These are phyloP conservation scores for Pythium folliculosum DNA, from an alignment of 352 stramenopile genomes.

Conservation along the genomic window DNA sequence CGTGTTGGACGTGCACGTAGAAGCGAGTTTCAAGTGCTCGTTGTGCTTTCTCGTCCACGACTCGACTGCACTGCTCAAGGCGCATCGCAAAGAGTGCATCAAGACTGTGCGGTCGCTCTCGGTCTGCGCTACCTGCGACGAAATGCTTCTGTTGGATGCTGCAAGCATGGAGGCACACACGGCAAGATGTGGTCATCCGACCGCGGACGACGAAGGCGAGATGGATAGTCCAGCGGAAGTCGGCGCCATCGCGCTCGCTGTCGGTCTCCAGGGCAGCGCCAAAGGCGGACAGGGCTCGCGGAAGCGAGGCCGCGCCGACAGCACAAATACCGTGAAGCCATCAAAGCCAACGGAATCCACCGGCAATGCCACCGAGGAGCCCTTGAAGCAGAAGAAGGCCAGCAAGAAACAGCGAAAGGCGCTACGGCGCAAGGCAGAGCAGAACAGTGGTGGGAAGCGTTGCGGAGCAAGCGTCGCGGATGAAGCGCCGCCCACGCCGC, in stretches of 20 bases:
- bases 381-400: constrained; percentile 16
- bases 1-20: constrained; percentile 62
- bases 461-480: not conserved
- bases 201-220: constrained; percentile 15
- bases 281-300: not conserved
- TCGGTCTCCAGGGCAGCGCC: not conserved
- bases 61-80: constrained; percentile 36
- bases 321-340: not conserved
- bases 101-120: constrained; percentile 39
- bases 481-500: constrained; percentile 11
- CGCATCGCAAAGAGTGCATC: constrained; percentile 47
- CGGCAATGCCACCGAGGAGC: not conserved
- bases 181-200: constrained; percentile 35
- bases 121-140: constrained; percentile 49
- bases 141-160: constrained; percentile 47
- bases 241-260: constrained; percentile 21
- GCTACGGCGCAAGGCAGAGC: not conserved
- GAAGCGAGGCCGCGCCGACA: constrained; percentile 3
- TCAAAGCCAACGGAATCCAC: not conserved
- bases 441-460: not conserved
- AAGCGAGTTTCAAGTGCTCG: constrained; percentile 45
- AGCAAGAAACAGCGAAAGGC: constrained; percentile 10
- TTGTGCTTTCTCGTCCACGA: constrained; percentile 56
- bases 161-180: constrained; percentile 48
- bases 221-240: constrained; percentile 19